Conservation (phyloP, 768 basidiomycete species). For the Boletus barrowsii region DNA sequence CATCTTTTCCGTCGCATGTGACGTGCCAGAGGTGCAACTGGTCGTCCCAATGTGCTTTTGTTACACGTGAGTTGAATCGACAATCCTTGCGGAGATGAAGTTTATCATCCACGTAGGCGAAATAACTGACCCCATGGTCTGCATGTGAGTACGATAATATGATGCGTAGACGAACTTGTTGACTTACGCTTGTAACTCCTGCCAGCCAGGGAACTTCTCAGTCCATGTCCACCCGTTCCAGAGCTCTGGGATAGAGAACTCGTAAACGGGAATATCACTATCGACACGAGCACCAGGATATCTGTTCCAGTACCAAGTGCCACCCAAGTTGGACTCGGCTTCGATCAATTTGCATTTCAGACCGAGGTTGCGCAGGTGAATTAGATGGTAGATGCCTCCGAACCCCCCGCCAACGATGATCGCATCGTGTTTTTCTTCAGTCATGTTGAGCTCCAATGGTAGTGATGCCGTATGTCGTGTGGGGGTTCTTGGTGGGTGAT, state of each 20-base stretch:
- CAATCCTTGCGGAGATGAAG: slow-evolving; percentile 15
- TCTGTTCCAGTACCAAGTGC: slow-evolving; percentile 16
- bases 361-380: slow-evolving; percentile 6
- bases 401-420: slow-evolving; percentile 13
- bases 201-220: slow-evolving; percentile 10
- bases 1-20: slow-evolving; percentile 5
- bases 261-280: slow-evolving; percentile 9
- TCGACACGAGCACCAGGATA: slow-evolving; percentile 14
- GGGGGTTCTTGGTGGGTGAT: too few species aligned
- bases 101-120: slow-evolving; percentile 11
- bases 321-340: slow-evolving; percentile 9
- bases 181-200: slow-evolving; percentile 11
- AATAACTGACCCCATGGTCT: slow-evolving; percentile 3
- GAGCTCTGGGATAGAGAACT: slow-evolving; percentile 9
- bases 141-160: neutral
- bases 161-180: neutral
- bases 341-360: slow-evolving; percentile 13
- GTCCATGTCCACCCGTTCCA: slow-evolving; percentile 13
- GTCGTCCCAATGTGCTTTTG: slow-evolving; percentile 11
- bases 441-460: neutral
- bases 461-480: neutral
- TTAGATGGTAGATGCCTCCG: slow-evolving; percentile 6
- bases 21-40: slow-evolving; percentile 6
- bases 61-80: slow-evolving; percentile 10
- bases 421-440: slow-evolving; percentile 5